Base-by-base conservation (phyloP, 768 basidiomycete species). In the Leucocoprinus leucothites region DNA sequence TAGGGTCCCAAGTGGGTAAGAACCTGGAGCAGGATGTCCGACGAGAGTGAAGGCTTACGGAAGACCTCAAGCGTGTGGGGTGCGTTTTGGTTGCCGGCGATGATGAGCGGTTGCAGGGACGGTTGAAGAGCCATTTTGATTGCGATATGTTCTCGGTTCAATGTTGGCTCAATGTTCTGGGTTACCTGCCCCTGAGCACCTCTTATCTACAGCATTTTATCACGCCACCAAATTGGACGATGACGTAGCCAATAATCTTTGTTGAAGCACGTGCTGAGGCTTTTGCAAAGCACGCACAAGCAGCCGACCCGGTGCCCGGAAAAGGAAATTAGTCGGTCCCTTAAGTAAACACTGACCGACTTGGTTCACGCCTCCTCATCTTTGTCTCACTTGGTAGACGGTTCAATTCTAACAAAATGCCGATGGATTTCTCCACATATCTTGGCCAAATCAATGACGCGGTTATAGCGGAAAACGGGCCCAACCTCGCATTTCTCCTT, bases 41-140 rank as follows among this genome's bases (percentile, higher is more conserved):
- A 13, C 21, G 13, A 16, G 38, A 31, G 46, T 19, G 45, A 13
- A 19, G 16, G 66, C 87, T 63, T 63, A 87, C 89, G 67, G 69
- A 90, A 93, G 55, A 92, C 70, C 56, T 94, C 91, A 48, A 94
- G 75, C 2, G 88, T 90, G 62, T 94, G 89, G 0, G 87, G 86
- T 0, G 91, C 80, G 25, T 79, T 71, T 51, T 66, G 63, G 16
- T 59, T 64, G 40, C 91, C 91, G 2, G 81, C 77, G 56, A 94
- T 72, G 49, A 86, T 67, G 44, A 88, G 74, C 47, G 87, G 80
- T 26, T 75, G 70, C 35, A 94, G 80, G 48, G 81, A 84, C 1
- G 91, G 90, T 76, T 85, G 87, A 42, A 93, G 77, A 45, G 91
- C 86, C 91, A 94, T 94, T 26, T 18, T 14, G 48, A 34, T 21